Evolutionary conservation across 2,329 filamentous ascomycete species (phyloP), one percentile per base, ranked within the genome.

Genomic region (Bretziella fagacearum): DNA sequence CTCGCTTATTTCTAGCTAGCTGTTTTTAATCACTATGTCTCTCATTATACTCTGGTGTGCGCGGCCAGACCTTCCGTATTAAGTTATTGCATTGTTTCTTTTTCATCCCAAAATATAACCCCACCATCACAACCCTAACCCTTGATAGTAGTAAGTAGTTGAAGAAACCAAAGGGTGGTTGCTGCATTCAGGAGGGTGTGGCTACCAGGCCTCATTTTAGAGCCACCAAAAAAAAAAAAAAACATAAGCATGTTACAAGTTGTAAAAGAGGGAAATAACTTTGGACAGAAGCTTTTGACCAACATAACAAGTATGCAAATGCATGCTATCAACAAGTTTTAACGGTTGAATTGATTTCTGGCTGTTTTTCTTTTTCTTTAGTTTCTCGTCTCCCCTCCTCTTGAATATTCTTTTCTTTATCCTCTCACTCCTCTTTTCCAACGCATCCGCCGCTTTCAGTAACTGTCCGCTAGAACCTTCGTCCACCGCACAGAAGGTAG

Each of bases 141-240:
- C n/a, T n/a, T n/a, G n/a, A n/a, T n/a, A n/a, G n/a, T n/a, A n/a
- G n/a, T n/a, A n/a, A n/a, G n/a, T n/a, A n/a, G n/a, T n/a, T n/a
- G n/a, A n/a, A n/a, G n/a, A n/a, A n/a, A n/a, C n/a, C n/a, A n/a
- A n/a, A n/a, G n/a, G n/a, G n/a, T n/a, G n/a, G n/a, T n/a, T n/a
- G n/a, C n/a, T n/a, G n/a, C n/a, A n/a, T n/a, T 6, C 5, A n/a
- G 17, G 18, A n/a, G 18, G 18, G 7, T 39, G 35, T 39, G 35
- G 35, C 15, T 10, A 39, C 35, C 35, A 39, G 35, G 35, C 35
- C 35, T 39, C 35, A 39, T 39, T 39, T 39, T 39, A 10, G 35
- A 39, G 35, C 35, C 35, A 39, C 35, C 20, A 22, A 22, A 22
- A 10, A 18, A 23, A 17, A 20, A 13, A 10, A 3, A 22, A 10